Evolutionary conservation across 2,329 filamentous ascomycete species (phyloP).

Genomic region (Pyricularia grisea): DNA sequence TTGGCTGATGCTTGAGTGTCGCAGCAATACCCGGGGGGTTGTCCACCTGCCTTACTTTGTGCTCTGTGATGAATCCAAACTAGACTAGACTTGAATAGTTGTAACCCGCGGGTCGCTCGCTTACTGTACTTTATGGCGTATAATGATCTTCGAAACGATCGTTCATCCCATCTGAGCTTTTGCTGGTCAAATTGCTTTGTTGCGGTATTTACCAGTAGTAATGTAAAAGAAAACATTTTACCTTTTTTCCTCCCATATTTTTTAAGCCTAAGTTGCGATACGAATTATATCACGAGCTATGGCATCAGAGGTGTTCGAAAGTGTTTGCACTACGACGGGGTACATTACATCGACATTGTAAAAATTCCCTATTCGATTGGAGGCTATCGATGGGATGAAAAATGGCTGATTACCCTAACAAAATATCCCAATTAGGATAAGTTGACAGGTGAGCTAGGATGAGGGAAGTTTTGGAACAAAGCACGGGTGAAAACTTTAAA

Average conservation of each 20-base stretch:
- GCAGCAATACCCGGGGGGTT: background rate
- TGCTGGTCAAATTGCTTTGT: background rate
- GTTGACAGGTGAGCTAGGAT: background rate
- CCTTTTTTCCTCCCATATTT: background rate
- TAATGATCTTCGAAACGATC: background rate
- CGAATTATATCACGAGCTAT: background rate
- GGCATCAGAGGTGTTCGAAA: background rate
- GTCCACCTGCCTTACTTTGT: background rate
- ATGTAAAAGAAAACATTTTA: background rate
- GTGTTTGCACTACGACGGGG: background rate
- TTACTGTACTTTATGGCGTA: background rate
- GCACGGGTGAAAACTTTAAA: background rate
- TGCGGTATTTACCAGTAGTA: too few relatives aligned
- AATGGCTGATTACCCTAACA: background rate
- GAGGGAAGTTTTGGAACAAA: background rate
- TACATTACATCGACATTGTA: background rate
- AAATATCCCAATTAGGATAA: background rate
- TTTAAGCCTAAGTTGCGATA: too few relatives aligned
- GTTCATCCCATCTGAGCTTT: background rate
- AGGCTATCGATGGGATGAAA: background rate
- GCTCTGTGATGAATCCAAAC: background rate
- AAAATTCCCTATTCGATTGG: background rate
- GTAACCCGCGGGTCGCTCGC: background rate
- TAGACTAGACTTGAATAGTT: too few relatives aligned
- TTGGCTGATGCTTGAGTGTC: background rate